Evolutionary conservation across 2,329 filamentous ascomycete genomes (phyloP), one percentile per base, ranked within the genome.

Genomic region (Epicoccum sorghinum): DNA sequence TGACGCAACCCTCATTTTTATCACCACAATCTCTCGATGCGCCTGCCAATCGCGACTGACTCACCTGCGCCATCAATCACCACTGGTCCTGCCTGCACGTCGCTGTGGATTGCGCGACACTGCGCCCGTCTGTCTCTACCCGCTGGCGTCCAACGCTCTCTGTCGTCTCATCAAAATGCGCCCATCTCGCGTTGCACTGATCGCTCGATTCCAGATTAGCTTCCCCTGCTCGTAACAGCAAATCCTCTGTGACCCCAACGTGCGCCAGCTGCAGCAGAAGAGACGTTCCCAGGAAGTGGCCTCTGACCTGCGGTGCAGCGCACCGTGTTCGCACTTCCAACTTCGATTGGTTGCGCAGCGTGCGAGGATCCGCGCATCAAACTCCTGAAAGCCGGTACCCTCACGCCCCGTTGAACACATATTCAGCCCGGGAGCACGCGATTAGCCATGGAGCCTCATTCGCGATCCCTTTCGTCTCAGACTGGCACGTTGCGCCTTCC

Each of bases 401-500:
- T 58, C 53, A 45, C 64, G 58, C 58, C 59, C 59, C 61, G 64
- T 68, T 67, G 68, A 65, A 65, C 71, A 72, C 71, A 72, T 66
- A 71, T 71, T 64, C 63, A 69, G 63, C 64, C n/a, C 59, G 55
- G 57, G 56, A 51, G 61, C 70, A 70, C 70, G 67, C 63, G 55
- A 60, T 41, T 29, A 55, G 55, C 49, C 48, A 75, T 75, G 72
- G 68, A 73, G 62, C 64, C 68, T 68, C 63, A 74, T 72, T 73
- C 70, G 69, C 69, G 59, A 64, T 58, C 56, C 57, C 59, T 57
- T 50, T 57, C 55, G 47, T 58, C 63, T 59, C 64, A 66, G 36
- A 60, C 65, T 69, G 69, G 68, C 66, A 69, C 69, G 67, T 69
- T 69, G 58, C 65, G 58, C 52, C 64, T 73, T 67, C 70, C 71